Base-by-base conservation (phyloP, 1,284 basidiomycete genomes). In the Trichosporon asahii region DNA sequence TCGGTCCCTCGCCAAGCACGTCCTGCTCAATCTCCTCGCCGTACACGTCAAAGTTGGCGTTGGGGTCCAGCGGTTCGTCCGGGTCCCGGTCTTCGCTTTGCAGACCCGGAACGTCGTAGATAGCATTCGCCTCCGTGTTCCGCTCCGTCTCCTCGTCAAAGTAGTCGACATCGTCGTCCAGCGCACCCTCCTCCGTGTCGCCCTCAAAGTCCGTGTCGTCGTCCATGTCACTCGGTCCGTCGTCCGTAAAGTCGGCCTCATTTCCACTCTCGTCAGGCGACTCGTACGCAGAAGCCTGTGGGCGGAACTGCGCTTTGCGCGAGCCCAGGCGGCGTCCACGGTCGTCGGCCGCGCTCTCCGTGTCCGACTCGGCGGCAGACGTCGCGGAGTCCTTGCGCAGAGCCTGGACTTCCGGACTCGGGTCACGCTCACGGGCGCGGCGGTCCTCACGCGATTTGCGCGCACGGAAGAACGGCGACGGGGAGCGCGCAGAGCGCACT, bases 141-240 rank as follows among this genome's bases (percentile, higher is more conserved):
- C 86, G 85, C 77, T 89, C 87, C 0, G 90, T 96, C 76, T 92
- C 86, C 64, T 89, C 87, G 82, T 95, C 92, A 74, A 94, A 90
- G 63, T 88, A 87, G 25, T 74, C 75, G 21, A 81, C 79, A 5
- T 82, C 85, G 18, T 71, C 69, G 29, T 75, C 73, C 3, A 49
- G 67, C n/a, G 75, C 76, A 11, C 64, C 85, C 15, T 86, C 87
- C 0, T 83, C 76, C 60, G 87, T 85, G 8, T 86, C 85, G 21
- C 68, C 75, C 3, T 72, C 71, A 33, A 76, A 73, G 49, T 74
- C 74, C 5, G 63, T 64, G 14, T 76, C 75, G 9, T 37, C 65
- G 0, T 83, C 76, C 57, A 57, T 21, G n/a, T 75, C 73, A 6
- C 55, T 64, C 5, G 68, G 85, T 12, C 86, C 87, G 0, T 83